Conservation (phyloP, 2,329 filamentous ascomycete species). For the Thermomyces lanuginosus region DNA sequence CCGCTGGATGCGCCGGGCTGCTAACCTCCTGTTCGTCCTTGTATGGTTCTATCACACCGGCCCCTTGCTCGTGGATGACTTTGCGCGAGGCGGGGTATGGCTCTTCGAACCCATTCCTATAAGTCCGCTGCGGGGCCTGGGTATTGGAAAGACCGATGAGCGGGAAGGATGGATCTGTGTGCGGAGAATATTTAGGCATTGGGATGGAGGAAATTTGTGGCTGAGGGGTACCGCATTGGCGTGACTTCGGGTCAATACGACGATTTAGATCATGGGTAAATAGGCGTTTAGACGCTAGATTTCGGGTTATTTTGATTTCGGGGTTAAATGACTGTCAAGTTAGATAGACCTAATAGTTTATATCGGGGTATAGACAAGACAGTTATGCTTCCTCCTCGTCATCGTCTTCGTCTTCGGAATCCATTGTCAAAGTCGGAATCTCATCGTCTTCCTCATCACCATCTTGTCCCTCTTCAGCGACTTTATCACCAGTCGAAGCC, state of each 20-base stretch:
- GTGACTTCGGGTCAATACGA: no score
- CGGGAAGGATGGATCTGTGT: not conserved
- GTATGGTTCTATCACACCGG: constrained; percentile 54
- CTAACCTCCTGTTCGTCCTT: constrained; percentile 47
- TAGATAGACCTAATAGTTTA: no score
- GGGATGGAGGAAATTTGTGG: no score
- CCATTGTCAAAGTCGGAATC: constrained; percentile 33
- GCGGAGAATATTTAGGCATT: not conserved
- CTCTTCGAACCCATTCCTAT: constrained; percentile 67
- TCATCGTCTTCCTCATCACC: constrained; percentile 33
- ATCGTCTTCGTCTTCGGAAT: constrained; percentile 31
- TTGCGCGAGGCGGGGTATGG: constrained; percentile 59
- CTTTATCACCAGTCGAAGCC: no score
- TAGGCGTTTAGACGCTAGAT: not conserved
- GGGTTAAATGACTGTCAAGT: no score
- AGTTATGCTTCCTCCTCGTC: constrained; percentile 18
- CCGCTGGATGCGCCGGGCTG: constrained; percentile 29
- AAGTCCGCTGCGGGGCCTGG: constrained; percentile 50
- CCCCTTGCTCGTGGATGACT: constrained; percentile 55
- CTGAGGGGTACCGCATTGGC: no score
- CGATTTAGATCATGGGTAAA: not conserved
- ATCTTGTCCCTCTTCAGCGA: constrained; percentile 4
- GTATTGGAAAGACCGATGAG: constrained; percentile 18
- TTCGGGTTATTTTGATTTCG: not conserved
- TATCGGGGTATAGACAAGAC: constrained; percentile 8